These are phyloP conservation scores for Ampelocalamus luodianensis DNA, from an alignment of 176 grass and related monocot species.

Conservation along the genomic window DNA sequence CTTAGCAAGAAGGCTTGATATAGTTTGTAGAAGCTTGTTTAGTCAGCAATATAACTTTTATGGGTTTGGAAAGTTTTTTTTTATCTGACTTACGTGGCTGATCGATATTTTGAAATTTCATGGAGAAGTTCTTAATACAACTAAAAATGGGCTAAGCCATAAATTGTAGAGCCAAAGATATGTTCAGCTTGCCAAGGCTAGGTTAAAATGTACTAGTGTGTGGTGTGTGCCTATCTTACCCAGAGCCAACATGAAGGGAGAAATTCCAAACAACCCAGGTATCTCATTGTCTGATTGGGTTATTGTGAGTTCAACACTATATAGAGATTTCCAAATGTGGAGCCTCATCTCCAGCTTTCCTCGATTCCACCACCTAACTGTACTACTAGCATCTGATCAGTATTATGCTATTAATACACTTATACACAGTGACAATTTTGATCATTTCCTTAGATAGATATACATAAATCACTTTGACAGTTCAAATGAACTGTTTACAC, in stretches of 20 bases:
- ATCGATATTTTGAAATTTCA: neutral
- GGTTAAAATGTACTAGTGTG: neutral
- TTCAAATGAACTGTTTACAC: slow-evolving; percentile 1
- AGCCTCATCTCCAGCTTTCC: neutral
- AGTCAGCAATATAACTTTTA: neutral
- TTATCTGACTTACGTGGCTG: neutral
- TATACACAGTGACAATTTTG: neutral
- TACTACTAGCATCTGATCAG: neutral
- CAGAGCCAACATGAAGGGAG: neutral
- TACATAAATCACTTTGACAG: neutral
- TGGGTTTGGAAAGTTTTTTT: neutral
- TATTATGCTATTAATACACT: neutral
- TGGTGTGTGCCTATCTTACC: neutral
- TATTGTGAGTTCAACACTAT: neutral
- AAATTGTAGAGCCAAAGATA: neutral
- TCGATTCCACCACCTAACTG: neutral
- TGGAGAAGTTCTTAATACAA: neutral
- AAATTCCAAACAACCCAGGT: neutral
- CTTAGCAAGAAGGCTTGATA: neutral
- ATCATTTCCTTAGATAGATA: neutral
- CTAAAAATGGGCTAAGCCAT: neutral
- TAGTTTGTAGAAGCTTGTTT: neutral
- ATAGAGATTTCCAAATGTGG: neutral
- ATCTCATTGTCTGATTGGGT: neutral
- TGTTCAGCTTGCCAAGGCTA: neutral